These are phyloP conservation scores for Colletotrichum abscissum DNA, from an alignment of 2,329 filamentous ascomycete species.

Conservation along the genomic window DNA sequence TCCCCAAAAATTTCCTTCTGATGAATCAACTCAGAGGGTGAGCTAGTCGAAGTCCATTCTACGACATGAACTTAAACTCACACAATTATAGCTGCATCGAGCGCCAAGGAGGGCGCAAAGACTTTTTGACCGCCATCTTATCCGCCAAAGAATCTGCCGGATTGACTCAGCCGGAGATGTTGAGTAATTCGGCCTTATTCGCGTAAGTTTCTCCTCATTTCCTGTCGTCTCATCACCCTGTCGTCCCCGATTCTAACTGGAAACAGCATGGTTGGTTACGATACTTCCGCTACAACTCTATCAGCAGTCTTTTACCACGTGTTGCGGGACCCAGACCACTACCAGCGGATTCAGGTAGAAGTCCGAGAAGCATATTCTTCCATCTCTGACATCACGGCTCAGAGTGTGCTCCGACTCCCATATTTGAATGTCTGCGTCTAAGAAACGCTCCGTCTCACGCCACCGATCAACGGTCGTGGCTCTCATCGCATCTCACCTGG, in stretches of 20 bases:
- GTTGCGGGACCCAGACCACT: not conserved
- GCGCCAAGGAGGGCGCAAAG: constrained; percentile 12
- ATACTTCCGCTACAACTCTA: constrained; percentile 4
- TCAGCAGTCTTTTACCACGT: constrained; percentile 25
- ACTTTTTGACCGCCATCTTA: constrained; percentile 19
- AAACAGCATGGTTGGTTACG: constrained; percentile 23
- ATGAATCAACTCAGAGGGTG: constrained; percentile 22
- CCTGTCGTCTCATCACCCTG: not conserved
- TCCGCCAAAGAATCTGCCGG: constrained; percentile 11
- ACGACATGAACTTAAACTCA: not conserved
- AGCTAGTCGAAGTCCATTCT: not conserved
- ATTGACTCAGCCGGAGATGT: constrained; percentile 16
- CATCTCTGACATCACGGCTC: not conserved
- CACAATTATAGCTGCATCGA: not conserved
- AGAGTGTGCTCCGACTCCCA: constrained; percentile 4
- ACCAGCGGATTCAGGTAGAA: constrained; percentile 1
- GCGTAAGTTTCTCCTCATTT: not conserved
- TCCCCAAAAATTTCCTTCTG: constrained; percentile 22
- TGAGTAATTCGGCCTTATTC: constrained; percentile 9
- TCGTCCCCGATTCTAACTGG: not conserved
- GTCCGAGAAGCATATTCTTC: not conserved
- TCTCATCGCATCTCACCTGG: constrained; percentile 3
- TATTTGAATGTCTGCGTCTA: constrained; percentile 59
- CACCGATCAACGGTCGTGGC: constrained; percentile 50
- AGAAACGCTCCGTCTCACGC: constrained; percentile 65